Evolutionary conservation across 306 rosid species (phyloP).

Genomic region (Gleditsia sinensis): DNA sequence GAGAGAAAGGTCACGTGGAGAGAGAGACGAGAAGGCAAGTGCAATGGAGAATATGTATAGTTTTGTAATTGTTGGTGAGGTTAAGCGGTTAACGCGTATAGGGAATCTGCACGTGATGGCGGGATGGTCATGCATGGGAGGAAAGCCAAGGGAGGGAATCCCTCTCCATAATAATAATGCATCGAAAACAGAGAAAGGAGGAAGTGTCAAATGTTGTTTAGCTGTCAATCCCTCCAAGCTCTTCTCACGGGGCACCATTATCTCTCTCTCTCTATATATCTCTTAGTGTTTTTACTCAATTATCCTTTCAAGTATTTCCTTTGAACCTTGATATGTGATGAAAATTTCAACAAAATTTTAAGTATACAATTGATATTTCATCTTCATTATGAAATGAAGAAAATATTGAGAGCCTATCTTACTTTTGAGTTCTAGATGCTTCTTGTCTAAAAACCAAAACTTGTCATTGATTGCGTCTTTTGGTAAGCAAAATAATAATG

Average conservation of each 20-base stretch:
- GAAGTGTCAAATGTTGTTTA: constrained; percentile 81
- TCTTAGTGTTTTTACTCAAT: not conserved
- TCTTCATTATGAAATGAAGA: not conserved
- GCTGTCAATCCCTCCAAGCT: constrained; percentile 89
- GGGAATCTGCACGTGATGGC: constrained; percentile 78
- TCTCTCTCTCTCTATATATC: not conserved
- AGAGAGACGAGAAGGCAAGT: not conserved
- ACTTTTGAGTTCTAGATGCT: not conserved
- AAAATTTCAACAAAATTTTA: no score
- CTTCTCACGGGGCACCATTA: constrained; percentile 59
- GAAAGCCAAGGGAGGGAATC: no score
- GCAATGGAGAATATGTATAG: not conserved
- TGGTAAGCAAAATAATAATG: no score
- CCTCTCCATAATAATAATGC: constrained; percentile 11
- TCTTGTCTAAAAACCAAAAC: no score
- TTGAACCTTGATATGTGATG: no score
- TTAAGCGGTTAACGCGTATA: constrained; percentile 25
- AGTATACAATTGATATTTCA: no score
- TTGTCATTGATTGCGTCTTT: no score
- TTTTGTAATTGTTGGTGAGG: not conserved
- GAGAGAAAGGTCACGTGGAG: constrained; percentile 31
- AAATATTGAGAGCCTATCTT: not conserved
- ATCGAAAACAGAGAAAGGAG: constrained; percentile 63
- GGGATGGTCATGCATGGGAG: not conserved
- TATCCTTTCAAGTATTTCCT: not conserved